A percentile compares a stretch with the other conserved stretches of the same genome.
Conservation (phyloP, 2,329 filamentous ascomycete genomes). For the Herpotrichia juniperi region DNA sequence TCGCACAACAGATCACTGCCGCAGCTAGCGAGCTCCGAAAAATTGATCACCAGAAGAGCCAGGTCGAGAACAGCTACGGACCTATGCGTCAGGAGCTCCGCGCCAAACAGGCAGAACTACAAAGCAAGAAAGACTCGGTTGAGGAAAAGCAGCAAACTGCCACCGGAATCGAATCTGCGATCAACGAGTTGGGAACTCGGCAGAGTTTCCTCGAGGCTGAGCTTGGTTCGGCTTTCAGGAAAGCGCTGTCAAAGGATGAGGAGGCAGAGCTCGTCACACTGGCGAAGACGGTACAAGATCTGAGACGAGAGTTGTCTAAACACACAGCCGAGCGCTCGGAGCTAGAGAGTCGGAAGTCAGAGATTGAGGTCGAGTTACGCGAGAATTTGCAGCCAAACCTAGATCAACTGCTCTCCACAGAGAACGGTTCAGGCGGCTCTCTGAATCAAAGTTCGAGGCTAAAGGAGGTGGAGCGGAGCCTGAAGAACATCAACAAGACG, state of each 20-base stretch:
- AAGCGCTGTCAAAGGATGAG: constrained; percentile 81
- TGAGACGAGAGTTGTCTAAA: constrained; percentile 79
- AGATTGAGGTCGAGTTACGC: constrained; percentile 85
- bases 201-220: constrained; percentile 80
- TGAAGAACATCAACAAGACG: constrained; percentile 75
- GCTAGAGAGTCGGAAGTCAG: constrained; percentile 79
- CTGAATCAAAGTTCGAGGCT: constrained; percentile 62
- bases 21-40: constrained; percentile 86
- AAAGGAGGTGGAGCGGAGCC: constrained; percentile 79
- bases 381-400: constrained; percentile 87
- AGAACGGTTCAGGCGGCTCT: constrained; percentile 60
- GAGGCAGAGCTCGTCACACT: constrained; percentile 79
- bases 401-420: constrained; percentile 69
- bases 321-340: constrained; percentile 75
- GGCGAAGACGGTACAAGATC: constrained; percentile 70
- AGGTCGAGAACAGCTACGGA: constrained; percentile 81
- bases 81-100: constrained; percentile 79
- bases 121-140: constrained; percentile 74
- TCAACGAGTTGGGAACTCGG: constrained; percentile 69
- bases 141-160: constrained; percentile 70
- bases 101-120: constrained; percentile 74
- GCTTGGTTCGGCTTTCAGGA: constrained; percentile 86
- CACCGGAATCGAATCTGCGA: constrained; percentile 70
- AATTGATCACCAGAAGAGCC: constrained; percentile 75
- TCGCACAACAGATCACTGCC: constrained; percentile 87